These are phyloP conservation scores for Warburgia ugandensis DNA, from an alignment of 164 flowering plant species.

Conservation along the genomic window DNA sequence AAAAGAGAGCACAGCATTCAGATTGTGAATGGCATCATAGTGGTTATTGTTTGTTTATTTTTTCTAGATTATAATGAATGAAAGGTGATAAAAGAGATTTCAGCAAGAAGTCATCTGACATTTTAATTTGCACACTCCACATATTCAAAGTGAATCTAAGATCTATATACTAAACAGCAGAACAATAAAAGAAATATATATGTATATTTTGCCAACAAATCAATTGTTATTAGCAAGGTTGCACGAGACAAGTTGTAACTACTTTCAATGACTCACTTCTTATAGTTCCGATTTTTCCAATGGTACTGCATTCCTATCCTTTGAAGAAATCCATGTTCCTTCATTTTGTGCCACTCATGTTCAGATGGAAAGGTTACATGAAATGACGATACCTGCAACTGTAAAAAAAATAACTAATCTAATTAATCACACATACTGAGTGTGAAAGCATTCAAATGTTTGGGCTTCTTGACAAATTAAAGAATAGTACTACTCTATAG, in stretches of 20 bases:
- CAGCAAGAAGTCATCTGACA: too few relatives aligned
- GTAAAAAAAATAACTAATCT: constrained; percentile 20
- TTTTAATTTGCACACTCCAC: background rate
- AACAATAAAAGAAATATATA: constrained; percentile 1
- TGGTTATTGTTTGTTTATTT: too few relatives aligned
- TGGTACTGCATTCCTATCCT: constrained; percentile 96
- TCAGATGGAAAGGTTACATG: constrained; percentile 81
- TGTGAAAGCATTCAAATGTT: too few relatives aligned
- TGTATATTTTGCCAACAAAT: background rate
- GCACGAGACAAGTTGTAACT: background rate
- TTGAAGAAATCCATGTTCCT: constrained; percentile 68
- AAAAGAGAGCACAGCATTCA: too few relatives aligned
- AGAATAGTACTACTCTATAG: background rate
- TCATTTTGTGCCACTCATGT: constrained; percentile 57
- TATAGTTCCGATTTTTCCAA: constrained; percentile 86
- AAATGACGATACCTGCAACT: constrained; percentile 82
- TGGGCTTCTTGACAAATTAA: background rate
- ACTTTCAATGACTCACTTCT: constrained; percentile 34
- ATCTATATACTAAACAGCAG: background rate
- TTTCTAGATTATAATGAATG: too few relatives aligned
- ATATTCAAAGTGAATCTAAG: background rate
- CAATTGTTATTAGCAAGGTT: background rate
- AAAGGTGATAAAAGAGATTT: too few relatives aligned
- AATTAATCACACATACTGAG: too few relatives aligned
- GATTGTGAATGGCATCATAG: too few relatives aligned